Percentiles rank a stretch among this genome's conserved stretches.
Evolutionary conservation across 371 early-diverging fungal genomes (phyloP).

Genomic region (Caulochytrium protostelioides): DNA sequence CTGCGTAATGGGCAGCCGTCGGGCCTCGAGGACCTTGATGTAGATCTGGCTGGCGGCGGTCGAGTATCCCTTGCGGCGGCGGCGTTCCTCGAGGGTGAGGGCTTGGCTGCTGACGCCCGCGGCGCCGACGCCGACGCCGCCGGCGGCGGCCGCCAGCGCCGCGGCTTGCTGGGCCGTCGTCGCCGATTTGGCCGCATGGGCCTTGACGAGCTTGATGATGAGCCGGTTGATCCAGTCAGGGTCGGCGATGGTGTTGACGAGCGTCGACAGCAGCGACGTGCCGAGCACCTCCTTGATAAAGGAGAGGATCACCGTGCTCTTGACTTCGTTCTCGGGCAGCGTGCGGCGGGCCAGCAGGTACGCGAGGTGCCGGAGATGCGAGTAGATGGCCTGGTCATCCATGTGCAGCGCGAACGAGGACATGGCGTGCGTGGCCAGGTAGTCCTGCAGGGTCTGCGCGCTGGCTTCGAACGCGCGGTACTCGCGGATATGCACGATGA

Average conservation of each 20-base stretch:
- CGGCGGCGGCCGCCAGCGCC: not conserved
- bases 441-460: constrained; percentile 7
- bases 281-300: constrained; percentile 15
- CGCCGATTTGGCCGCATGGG: constrained; percentile 1
- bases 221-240: constrained; percentile 12
- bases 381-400: constrained; percentile 1
- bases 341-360: constrained; percentile 7
- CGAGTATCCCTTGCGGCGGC: not conserved
- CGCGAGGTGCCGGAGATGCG: constrained; percentile 9
- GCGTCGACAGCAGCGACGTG: constrained; percentile 12
- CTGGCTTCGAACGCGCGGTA: constrained; percentile 10
- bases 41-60: not conserved
- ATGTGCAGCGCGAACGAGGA: constrained; percentile 8
- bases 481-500: constrained; percentile 12
- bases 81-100: too few relatives aligned
- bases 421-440: constrained; percentile 5
- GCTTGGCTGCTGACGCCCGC: too few relatives aligned
- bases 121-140: too few relatives aligned
- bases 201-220: constrained; percentile 1
- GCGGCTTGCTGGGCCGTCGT: not conserved
- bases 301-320: constrained; percentile 11
- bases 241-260: constrained; percentile 14
- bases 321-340: constrained; percentile 9
- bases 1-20: constrained; percentile 6
- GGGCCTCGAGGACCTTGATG: constrained; percentile 6